These are phyloP conservation scores for Leishmania guyanensis DNA, from an alignment of 208 protist genomes.

Conservation along the genomic window DNA sequence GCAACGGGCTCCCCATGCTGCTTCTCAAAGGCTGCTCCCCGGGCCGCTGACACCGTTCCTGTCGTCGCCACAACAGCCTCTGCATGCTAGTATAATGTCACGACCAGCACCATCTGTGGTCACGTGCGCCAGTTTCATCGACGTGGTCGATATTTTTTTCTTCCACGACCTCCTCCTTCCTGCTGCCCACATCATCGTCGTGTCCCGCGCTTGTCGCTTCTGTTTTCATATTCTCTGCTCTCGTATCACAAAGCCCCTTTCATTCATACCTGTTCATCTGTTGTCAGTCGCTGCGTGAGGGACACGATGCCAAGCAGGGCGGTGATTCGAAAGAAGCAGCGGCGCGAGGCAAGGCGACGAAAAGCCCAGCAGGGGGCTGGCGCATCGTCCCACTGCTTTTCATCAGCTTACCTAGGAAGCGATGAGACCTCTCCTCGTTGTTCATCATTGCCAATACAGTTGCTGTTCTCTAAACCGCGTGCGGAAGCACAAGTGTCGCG, in stretches of 20 bases:
- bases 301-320: conserved; percentile 77
- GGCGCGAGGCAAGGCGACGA: conserved; percentile 66
- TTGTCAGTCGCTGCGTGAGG: not conserved
- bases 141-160: too few relatives aligned
- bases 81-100: not conserved
- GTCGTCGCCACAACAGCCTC: not conserved
- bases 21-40: too few relatives aligned
- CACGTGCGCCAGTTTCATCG: not conserved
- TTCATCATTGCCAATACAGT: not conserved
- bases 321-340: conserved; percentile 80
- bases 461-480: not conserved
- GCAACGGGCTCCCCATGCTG: too few relatives aligned
- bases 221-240: not conserved
- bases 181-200: not conserved
- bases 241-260: not conserved
- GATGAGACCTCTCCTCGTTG: not conserved
- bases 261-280: not conserved
- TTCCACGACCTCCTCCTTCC: too few relatives aligned
- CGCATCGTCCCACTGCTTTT: not conserved
- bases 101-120: not conserved
- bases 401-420: not conserved
- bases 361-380: conserved; percentile 29
- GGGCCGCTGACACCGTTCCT: not conserved
- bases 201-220: not conserved
- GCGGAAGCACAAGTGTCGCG: not conserved